Percentiles rank a stretch among this genome's conserved stretches.
These are phyloP conservation scores for Porodaedalea pini DNA, from an alignment of 1,284 basidiomycete species.

Conservation along the genomic window DNA sequence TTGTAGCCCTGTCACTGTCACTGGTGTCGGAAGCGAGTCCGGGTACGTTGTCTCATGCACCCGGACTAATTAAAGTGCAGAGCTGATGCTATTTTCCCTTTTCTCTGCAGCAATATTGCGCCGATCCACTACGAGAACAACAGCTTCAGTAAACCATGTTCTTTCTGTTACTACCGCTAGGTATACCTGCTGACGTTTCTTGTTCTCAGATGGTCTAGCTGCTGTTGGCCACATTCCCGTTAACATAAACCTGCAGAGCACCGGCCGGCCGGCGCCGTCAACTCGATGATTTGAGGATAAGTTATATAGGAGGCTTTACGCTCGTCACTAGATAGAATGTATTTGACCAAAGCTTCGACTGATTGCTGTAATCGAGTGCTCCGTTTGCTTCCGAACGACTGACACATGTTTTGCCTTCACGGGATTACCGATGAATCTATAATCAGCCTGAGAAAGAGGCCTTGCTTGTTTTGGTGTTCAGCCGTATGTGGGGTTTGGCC, in stretches of 20 bases:
- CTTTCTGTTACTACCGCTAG: not conserved
- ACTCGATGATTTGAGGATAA: not conserved
- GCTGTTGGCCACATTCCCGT: conserved; percentile 25
- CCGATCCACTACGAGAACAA: conserved; percentile 19
- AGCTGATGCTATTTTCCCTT: not conserved
- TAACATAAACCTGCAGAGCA: conserved; percentile 17
- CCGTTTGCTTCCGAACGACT: not conserved
- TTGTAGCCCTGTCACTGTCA: conserved; percentile 14
- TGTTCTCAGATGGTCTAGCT: conserved; percentile 18
- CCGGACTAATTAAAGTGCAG: no score
- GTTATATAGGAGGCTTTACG: not conserved
- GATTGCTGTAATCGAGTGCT: no score
- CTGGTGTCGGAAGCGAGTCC: conserved; percentile 1
- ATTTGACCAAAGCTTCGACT: no score
- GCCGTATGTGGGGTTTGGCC: conserved; percentile 6
- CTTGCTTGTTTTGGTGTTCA: no score
- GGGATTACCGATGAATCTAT: no score
- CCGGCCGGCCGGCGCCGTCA: not conserved
- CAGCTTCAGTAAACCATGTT: conserved; percentile 17
- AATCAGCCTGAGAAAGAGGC: no score
- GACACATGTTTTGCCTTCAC: no score
- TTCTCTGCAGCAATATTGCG: conserved; percentile 14
- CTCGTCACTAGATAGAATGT: no score
- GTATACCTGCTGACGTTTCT: conserved; percentile 25
- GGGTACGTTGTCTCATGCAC: not conserved